Evolutionary conservation across 495 filamentous ascomycete genomes (phyloP), one percentile per base, ranked within the genome.

Genomic region (Xylaria longipes): DNA sequence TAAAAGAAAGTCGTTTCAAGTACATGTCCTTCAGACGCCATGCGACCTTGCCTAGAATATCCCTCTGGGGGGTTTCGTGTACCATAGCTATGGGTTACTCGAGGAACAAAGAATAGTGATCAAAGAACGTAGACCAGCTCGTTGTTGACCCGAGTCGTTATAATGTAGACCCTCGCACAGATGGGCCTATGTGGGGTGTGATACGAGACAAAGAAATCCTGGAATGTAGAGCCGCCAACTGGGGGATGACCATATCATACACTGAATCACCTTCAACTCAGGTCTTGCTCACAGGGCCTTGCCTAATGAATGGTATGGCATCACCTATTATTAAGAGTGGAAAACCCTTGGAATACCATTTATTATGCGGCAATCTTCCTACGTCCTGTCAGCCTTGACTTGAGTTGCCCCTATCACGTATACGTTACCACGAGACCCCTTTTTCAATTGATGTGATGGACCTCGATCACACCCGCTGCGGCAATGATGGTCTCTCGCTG

Each of bases 201-300:
- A 43, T 15, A 20, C 3, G 70, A 69, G 61, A 79, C 75, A 79
- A 79, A 79, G 77, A 73, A 39, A 48, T 29, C 35, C 67, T 79
- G 77, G 77, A 79, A 79, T 79, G 77, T 54, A 70, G 73, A 29
- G 54, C 68, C 73, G 75, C 75, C 73, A 27, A 68, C 71, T 54
- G 65, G 60, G 73, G 56, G 65, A 71, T 50, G 63, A 58, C 61
- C 33, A 45, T 66, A 39, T 27, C 63, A 70, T 52, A 68, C 71
- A 56, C 68, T 73, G 61, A 72, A n/a, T 71, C n/a, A n/a, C 39
- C 64, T 67, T 65, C 57, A 41, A 43, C 27, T 45, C 12, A 66
- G 63, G 68, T 62, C 61, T 73, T 43, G 45, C 22, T 25, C 33
- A n/a, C 25, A 46, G 5, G 7, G 37, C 62, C 39, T 31, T 46